phyloP scores from a whole-genome alignment of 768 basidiomycete genomes.

The Gymnopilus dilepis region DNA sequence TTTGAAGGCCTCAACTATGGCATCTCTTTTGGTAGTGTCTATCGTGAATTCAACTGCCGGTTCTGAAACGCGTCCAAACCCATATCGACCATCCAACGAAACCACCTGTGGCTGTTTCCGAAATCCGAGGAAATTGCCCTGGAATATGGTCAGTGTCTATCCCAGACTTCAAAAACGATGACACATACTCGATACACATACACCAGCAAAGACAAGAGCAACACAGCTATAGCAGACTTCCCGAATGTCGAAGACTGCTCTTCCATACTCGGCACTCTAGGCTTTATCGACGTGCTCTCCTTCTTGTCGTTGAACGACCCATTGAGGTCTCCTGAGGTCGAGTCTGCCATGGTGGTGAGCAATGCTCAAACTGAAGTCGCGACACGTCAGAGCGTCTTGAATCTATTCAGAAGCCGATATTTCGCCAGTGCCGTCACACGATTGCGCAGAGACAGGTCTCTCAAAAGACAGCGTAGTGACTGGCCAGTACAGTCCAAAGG shows the following conservation, averaged over 20 bases:
- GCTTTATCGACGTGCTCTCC: background rate
- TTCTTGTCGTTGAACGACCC: background rate
- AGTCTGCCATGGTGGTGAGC: background rate
- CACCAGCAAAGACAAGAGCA: slow-evolving; percentile 21
- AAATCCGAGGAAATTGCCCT: slow-evolving; percentile 17
- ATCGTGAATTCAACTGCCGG: slow-evolving; percentile 16
- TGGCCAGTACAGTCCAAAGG: too few relatives aligned
- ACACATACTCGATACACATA: slow-evolving; percentile 31
- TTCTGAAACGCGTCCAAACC: slow-evolving; percentile 11
- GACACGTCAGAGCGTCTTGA: slow-evolving; percentile 8
- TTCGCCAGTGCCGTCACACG: too few relatives aligned
- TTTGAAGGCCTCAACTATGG: slow-evolving; percentile 80
- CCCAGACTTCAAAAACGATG: background rate
- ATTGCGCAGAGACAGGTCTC: too few relatives aligned
- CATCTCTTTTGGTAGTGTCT: slow-evolving; percentile 57
- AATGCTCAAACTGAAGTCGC: background rate
- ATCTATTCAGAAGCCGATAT: too few relatives aligned
- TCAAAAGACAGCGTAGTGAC: too few relatives aligned
- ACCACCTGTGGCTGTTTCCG: background rate
- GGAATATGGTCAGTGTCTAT: background rate
- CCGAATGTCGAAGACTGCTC: slow-evolving; percentile 20
- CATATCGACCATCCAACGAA: slow-evolving; percentile 10
- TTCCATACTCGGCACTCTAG: background rate
- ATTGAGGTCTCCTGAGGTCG: background rate
- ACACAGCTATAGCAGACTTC: slow-evolving; percentile 20